Base-by-base conservation (phyloP, 768 basidiomycete genomes). In the Terana coerulea region DNA sequence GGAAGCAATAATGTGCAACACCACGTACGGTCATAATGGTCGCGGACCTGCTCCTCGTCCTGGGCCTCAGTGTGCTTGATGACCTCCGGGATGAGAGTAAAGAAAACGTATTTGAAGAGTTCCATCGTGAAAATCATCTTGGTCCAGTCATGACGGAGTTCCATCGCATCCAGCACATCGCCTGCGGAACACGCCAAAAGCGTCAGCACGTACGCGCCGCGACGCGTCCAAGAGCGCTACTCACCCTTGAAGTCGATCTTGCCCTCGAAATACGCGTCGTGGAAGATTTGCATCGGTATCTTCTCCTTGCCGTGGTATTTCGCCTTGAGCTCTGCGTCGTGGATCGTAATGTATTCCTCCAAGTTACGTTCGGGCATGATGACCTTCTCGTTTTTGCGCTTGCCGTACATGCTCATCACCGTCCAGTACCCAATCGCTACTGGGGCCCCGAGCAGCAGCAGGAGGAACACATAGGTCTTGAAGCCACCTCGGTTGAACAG, bases 271-370 rank as follows among this genome's bases (percentile, higher is more conserved):
- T 88, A 98, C 56, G 92, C 91, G 75, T 99, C 97, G 65, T 98
- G 87, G 77, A 97, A 95, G 59, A 89, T 72, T 72, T 99, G 95
- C 86, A 97, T 95, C 46, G 94, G 94, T 52, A 99, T 98, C 71
- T 97, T 98, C 60, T 84, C 80, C 70, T 85, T 89, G 57, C 84
- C 87, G 28, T 80, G 70, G 73, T 95, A 98, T 53, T 82, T 75
- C 26, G 77, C 75, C 74, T 83, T 89, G 65, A 98, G 78, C 53
- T 84, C 87, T 0, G 73, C 69, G 72, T 95, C 92, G 54, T 91
- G 85, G 72, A 98, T 86, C 39, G 84, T 87, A 64, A 98, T 88
- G 67, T 98, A 99, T 58, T 88, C 80, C 60, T 89, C 88, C 53
- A 97, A 82, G 61, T 88, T 80, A 69, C 86, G 89, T 54, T 86